phyloP scores from a whole-genome alignment of 2,329 filamentous ascomycete species.

The Talaromyces sp. region DNA sequence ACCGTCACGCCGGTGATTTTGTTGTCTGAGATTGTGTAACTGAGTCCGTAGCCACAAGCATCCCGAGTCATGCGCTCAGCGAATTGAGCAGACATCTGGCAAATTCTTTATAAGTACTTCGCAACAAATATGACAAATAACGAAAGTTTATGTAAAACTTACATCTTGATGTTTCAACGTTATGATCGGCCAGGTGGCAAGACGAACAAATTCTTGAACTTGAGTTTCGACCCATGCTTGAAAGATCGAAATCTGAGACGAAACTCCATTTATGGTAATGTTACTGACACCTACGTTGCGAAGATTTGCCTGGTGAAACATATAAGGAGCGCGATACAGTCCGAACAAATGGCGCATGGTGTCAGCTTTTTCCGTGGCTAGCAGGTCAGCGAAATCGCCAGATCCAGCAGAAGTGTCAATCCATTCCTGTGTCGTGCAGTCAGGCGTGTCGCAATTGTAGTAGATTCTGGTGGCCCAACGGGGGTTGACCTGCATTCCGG shows the following conservation, averaged over 20 bases:
- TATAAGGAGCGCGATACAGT: slow-evolving; percentile 52
- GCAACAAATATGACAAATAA: background rate
- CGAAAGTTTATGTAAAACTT: slow-evolving; percentile 2
- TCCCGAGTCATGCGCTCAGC: slow-evolving; percentile 50
- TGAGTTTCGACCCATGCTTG: slow-evolving; percentile 53
- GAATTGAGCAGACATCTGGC: slow-evolving; percentile 44
- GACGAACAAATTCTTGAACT: slow-evolving; percentile 48
- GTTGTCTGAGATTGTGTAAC: slow-evolving; percentile 39
- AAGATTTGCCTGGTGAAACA: slow-evolving; percentile 61
- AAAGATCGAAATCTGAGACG: slow-evolving; percentile 46
- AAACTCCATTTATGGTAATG: slow-evolving; percentile 45
- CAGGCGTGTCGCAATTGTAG: slow-evolving; percentile 56
- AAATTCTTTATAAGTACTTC: background rate
- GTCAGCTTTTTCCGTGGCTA: slow-evolving; percentile 46
- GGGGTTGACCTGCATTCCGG: slow-evolving; percentile 52
- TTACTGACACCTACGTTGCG: slow-evolving; percentile 44
- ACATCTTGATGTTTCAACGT: slow-evolving; percentile 54
- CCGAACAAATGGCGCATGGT: slow-evolving; percentile 53
- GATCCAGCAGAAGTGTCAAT: slow-evolving; percentile 51
- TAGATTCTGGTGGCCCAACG: slow-evolving; percentile 59
- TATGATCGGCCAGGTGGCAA: slow-evolving; percentile 50
- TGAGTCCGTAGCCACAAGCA: slow-evolving; percentile 45
- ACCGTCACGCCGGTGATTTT: slow-evolving; percentile 48
- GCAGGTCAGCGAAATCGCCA: slow-evolving; percentile 49
- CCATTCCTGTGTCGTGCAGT: slow-evolving; percentile 56